These are phyloP conservation scores for Gaillardinia entomophila DNA, from an alignment of 805 yeast species.

Conservation along the genomic window DNA sequence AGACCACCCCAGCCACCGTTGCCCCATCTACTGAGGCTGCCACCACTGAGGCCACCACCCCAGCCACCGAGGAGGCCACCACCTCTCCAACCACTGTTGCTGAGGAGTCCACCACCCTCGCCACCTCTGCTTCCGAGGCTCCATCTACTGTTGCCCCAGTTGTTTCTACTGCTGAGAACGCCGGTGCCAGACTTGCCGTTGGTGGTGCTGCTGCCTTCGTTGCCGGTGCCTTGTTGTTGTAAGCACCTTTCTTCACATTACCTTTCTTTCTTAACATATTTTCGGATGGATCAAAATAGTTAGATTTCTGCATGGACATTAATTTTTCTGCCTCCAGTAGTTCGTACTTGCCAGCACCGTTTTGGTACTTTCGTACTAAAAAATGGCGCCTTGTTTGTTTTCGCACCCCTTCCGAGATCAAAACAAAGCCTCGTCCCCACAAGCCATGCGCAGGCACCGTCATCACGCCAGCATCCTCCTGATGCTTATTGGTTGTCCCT, in stretches of 20 bases:
- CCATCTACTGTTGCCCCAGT: conserved; percentile 3
- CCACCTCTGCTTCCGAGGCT: background rate
- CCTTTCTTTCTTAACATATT: background rate
- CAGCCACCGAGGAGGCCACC: conserved; percentile 3
- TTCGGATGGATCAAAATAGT: background rate
- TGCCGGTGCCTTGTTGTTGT: conserved; percentile 5
- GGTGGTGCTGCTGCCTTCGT: conserved; percentile 6
- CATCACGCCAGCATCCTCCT: no score
- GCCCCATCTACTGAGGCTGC: conserved; percentile 4
- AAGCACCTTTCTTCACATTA: conserved; percentile 3
- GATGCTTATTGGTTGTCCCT: no score
- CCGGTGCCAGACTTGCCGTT: conserved; percentile 4
- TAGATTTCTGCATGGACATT: background rate
- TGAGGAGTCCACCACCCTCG: background rate
- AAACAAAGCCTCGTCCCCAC: no score
- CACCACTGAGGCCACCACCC: conserved; percentile 3
- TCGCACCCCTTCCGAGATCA: no score
- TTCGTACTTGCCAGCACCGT: no score
- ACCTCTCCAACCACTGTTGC: conserved; percentile 1
- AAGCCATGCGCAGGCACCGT: no score
- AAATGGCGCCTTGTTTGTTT: no score
- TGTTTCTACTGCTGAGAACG: conserved; percentile 4
- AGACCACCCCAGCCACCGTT: conserved; percentile 7
- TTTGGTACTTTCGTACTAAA: no score
- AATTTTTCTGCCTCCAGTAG: no score